These are phyloP conservation scores for Clathrus columnatus DNA, from an alignment of 768 basidiomycete genomes.

Conservation along the genomic window DNA sequence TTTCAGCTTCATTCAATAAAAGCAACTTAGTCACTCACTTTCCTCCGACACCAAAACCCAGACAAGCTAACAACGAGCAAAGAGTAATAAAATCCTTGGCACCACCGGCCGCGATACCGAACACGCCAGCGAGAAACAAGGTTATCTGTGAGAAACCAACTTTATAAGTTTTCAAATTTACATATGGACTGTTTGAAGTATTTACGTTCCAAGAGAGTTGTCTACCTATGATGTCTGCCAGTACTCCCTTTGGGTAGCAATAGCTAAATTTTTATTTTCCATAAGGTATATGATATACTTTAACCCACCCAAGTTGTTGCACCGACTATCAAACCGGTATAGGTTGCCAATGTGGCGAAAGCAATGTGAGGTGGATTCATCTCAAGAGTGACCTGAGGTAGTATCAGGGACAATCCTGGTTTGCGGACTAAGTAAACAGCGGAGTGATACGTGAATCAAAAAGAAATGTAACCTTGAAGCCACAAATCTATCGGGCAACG, in stretches of 20 bases:
- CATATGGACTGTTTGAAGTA: neutral
- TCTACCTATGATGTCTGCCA: constrained; percentile 42
- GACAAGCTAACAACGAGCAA: constrained; percentile 31
- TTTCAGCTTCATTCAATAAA: constrained; percentile 21
- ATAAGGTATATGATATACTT: neutral
- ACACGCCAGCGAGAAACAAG: constrained; percentile 33
- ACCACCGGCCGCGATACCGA: constrained; percentile 42
- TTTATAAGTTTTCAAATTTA: neutral
- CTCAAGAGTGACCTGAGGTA: constrained; percentile 36
- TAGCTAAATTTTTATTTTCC: neutral
- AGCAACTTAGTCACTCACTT: constrained; percentile 33
- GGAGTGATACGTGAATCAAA: too few relatives aligned
- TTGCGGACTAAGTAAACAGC: neutral
- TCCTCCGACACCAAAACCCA: constrained; percentile 45
- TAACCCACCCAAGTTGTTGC: constrained; percentile 37
- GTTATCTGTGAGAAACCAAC: constrained; percentile 18
- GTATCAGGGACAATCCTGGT: constrained; percentile 32
- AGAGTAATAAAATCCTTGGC: constrained; percentile 38
- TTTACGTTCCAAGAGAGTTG: constrained; percentile 26
- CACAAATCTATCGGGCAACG: constrained; percentile 28
- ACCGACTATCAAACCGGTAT: constrained; percentile 40
- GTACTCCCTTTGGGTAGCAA: constrained; percentile 24
- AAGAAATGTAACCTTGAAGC: constrained; percentile 28
- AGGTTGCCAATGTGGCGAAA: constrained; percentile 39
- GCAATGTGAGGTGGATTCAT: constrained; percentile 35